Evolutionary conservation across 805 yeast species (phyloP).

Genomic region (Cyberlindnera saturnus): DNA sequence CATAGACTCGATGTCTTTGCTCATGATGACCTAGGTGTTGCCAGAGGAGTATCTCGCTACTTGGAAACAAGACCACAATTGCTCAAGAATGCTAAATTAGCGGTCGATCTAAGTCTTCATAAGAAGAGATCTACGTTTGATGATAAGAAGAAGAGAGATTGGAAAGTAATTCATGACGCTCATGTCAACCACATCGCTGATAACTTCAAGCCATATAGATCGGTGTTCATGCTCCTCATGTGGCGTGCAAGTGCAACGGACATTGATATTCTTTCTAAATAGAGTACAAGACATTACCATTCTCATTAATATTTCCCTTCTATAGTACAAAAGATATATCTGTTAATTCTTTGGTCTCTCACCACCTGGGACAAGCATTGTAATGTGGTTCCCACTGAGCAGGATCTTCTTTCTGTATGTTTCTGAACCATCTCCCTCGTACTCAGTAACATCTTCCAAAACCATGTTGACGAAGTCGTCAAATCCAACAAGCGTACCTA

Average conservation of each 20-base stretch:
- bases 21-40: slow-evolving; percentile 75
- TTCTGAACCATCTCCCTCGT: slow-evolving; percentile 33
- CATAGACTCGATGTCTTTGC: slow-evolving; percentile 67
- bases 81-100: slow-evolving; percentile 36
- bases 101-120: slow-evolving; percentile 28
- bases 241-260: slow-evolving; percentile 65
- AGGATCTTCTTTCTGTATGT: slow-evolving; percentile 53
- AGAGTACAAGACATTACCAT: background rate
- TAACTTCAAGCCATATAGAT: slow-evolving; percentile 57
- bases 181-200: slow-evolving; percentile 50
- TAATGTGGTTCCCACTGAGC: slow-evolving; percentile 64
- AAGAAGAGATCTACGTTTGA: slow-evolving; percentile 30
- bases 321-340: background rate
- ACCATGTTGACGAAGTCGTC: slow-evolving; percentile 95
- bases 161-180: slow-evolving; percentile 63
- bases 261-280: slow-evolving; percentile 9
- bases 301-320: background rate
- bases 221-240: slow-evolving; percentile 60
- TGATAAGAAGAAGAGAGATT: slow-evolving; percentile 43
- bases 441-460: slow-evolving; percentile 73
- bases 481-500: slow-evolving; percentile 86
- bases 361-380: slow-evolving; percentile 61
- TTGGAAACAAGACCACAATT: slow-evolving; percentile 47
- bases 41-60: slow-evolving; percentile 71
- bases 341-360: slow-evolving; percentile 24